A percentile compares a stretch with the other conserved stretches of the same genome.
These are phyloP conservation scores for Alternaria hordeiaustralica DNA, from an alignment of 2,329 filamentous ascomycete genomes.

Conservation along the genomic window DNA sequence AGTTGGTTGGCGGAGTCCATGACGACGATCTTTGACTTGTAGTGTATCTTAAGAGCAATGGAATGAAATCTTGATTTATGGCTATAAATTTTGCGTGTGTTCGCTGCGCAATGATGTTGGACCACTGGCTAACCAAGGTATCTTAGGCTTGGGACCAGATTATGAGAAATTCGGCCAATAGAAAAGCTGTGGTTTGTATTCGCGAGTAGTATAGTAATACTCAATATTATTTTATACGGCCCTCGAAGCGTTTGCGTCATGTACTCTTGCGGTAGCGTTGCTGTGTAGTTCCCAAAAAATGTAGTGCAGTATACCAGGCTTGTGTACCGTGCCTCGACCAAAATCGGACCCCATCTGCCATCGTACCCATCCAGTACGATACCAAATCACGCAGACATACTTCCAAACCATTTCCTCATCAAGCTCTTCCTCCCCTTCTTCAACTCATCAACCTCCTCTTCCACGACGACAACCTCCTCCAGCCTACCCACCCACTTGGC, in stretches of 20 bases:
- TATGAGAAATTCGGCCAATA: background rate
- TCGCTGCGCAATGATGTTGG: background rate
- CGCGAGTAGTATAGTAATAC: background rate
- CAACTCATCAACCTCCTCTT: conserved; percentile 12
- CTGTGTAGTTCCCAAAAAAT: background rate
- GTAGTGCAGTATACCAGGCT: background rate
- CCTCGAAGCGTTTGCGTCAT: background rate
- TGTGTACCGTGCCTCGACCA: background rate
- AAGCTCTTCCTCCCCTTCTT: conserved; percentile 16
- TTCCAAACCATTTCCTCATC: conserved; percentile 27
- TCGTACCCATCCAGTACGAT: background rate
- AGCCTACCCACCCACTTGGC: conserved; percentile 2
- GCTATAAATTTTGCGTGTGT: background rate
- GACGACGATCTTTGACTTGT: background rate
- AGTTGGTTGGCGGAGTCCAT: background rate
- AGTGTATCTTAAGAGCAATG: background rate
- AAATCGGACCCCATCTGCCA: background rate
- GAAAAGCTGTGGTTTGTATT: background rate
- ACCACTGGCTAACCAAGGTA: background rate
- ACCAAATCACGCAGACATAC: conserved; percentile 1
- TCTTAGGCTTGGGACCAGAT: background rate
- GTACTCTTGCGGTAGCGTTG: background rate
- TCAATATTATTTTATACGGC: background rate
- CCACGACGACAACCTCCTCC: conserved; percentile 1
- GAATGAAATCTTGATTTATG: background rate